These are phyloP conservation scores for Lichtheimia corymbifera DNA, from an alignment of 371 early-diverging fungal genomes.

Conservation along the genomic window DNA sequence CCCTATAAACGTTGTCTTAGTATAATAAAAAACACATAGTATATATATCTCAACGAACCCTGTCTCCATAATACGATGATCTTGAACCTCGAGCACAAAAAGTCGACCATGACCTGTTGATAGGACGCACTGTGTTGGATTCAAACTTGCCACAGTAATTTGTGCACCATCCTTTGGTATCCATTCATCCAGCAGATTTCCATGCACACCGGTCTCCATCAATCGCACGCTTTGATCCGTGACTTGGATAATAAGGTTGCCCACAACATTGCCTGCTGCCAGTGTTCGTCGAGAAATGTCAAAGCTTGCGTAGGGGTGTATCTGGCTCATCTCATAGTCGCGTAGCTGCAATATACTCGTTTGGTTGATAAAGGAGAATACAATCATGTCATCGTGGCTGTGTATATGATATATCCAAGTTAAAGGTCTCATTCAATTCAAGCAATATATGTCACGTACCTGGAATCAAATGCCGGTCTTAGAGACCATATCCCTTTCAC, in stretches of 20 bases:
- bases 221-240: conserved; percentile 43
- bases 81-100: conserved; percentile 58
- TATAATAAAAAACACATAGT: not conserved
- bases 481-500: conserved; percentile 79
- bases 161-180: conserved; percentile 36
- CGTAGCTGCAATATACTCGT: conserved; percentile 35
- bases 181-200: conserved; percentile 56
- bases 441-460: not conserved
- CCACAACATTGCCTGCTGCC: conserved; percentile 34
- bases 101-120: conserved; percentile 64
- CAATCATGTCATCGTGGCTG: conserved; percentile 50
- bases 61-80: conserved; percentile 37
- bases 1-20: conserved; percentile 13
- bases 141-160: conserved; percentile 67
- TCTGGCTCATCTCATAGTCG: conserved; percentile 32
- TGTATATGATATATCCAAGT: not conserved
- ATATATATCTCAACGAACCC: conserved; percentile 36
- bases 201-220: conserved; percentile 25
- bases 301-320: conserved; percentile 31
- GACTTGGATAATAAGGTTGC: conserved; percentile 38
- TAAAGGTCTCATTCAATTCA: not conserved
- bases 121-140: conserved; percentile 64
- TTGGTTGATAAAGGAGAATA: conserved; percentile 63
- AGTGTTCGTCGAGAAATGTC: conserved; percentile 39
- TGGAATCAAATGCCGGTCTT: conserved; percentile 34